Base-by-base conservation (phyloP, 78 protist genomes). In the Speleostelium caveatum region DNA sequence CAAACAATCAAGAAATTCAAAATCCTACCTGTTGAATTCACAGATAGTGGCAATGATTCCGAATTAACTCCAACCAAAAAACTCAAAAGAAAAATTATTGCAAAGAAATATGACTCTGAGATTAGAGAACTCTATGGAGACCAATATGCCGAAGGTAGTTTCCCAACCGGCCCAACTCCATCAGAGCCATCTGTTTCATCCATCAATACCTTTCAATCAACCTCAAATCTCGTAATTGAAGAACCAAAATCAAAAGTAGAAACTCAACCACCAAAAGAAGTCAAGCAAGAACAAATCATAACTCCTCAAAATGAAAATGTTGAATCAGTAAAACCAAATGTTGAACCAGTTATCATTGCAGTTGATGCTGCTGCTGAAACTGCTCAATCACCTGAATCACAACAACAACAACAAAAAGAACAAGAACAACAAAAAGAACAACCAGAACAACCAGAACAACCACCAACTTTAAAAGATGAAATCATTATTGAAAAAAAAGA, bases 41-140 rank as follows among this genome's bases (percentile, higher is more conserved):
- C 86, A 39, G 88, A 87, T 28, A 26, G 42, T 26, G 90, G 86
- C 0, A 49, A 59, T 17, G 86, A 86, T 3, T 86, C 88, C 6
- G 92, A 83, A 69, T 61, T 96, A 7, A 93, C 96, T 17, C 93
- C 97, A 62, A 96, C 97, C 5, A 77, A 94, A 41, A 96, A 96
- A 93, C 69, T 93, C 62, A 85, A 87, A 72, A 96, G 97, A 38
- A 60, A 36, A 65, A 53, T 73, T 49, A 90, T 93, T 60, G 16
- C 22, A 56, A 56, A 59, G 28, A 80, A 88, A 76, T 93, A 79
- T 68, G 85, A 77, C 6, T 75, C 28, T 35, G 39, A 41, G 39
- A 90, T 95, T 63, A 91, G 75, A 68, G 77, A 58, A 30, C 26
- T 95, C 59, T 95, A 95, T 78, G 95, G 90, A 66, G 80, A 72